phyloP scores from a whole-genome alignment of 306 rosid species.

The Acacia confusa region DNA sequence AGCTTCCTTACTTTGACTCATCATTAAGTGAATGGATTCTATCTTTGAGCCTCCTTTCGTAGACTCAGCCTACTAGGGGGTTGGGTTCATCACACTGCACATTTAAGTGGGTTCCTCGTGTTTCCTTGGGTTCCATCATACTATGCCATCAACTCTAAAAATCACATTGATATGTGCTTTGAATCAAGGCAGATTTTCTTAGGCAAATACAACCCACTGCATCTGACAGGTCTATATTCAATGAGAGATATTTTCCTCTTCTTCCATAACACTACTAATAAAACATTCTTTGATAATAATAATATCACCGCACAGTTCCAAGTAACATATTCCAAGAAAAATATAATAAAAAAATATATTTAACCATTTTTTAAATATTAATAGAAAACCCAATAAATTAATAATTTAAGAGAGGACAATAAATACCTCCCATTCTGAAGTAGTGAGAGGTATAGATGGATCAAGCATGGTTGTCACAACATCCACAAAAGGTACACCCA shows the following conservation, averaged over 20 bases:
- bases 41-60: neutral
- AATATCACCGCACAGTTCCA: neutral
- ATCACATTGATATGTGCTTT: neutral
- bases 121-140: neutral
- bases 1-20: neutral
- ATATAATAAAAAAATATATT: constrained; percentile 7
- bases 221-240: neutral
- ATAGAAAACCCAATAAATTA: constrained; percentile 14
- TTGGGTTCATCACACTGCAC: neutral
- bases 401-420: constrained; percentile 6
- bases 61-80: neutral
- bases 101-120: neutral
- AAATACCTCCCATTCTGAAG: constrained; percentile 96
- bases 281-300: neutral
- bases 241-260: neutral
- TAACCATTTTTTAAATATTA: constrained; percentile 6
- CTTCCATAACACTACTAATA: neutral
- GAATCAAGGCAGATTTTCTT: neutral
- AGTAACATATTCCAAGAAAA: neutral
- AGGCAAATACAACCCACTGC: neutral
- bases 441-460: constrained; percentile 94
- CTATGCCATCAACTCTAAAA: constrained; percentile 1
- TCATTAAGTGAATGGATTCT: neutral
- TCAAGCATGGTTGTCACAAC: constrained; percentile 97
- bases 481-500: constrained; percentile 97